phyloP scores from a whole-genome alignment of 805 yeast genomes.

The Candida maris region DNA sequence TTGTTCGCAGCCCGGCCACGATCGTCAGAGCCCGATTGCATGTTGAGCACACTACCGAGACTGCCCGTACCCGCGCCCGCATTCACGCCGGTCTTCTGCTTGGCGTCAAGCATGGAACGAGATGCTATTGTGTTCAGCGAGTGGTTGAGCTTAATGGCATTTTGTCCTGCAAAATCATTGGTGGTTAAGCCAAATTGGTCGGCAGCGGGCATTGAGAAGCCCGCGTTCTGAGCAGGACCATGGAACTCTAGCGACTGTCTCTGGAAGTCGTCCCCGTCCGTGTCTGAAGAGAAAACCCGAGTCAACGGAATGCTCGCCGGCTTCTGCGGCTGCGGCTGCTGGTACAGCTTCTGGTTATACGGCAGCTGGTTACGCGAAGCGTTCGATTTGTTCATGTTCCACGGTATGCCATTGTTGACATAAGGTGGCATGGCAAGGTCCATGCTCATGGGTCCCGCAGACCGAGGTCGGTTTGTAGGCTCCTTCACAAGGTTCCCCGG shows the following conservation, averaged over 20 bases:
- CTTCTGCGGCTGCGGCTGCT: conserved; percentile 4
- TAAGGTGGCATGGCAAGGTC: conserved; percentile 15
- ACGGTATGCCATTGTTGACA: conserved; percentile 3
- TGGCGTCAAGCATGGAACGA: conserved; percentile 22
- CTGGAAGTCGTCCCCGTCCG: conserved; percentile 20
- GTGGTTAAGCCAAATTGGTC: conserved; percentile 15
- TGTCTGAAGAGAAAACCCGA: conserved; percentile 29
- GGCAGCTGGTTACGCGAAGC: conserved; percentile 5
- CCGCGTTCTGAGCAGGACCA: conserved; percentile 8
- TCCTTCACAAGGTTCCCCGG: conserved; percentile 10
- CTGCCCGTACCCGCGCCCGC: conserved; percentile 5
- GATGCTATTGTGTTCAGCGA: conserved; percentile 27
- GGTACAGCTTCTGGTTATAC: conserved; percentile 8
- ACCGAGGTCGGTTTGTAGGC: conserved; percentile 37
- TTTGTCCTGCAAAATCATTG: conserved; percentile 24
- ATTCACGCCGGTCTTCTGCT: conserved; percentile 14
- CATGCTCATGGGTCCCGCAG: conserved; percentile 40
- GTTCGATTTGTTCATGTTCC: neutral
- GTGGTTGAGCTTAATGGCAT: conserved; percentile 27
- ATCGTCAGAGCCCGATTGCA: conserved; percentile 15
- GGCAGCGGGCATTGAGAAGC: neutral
- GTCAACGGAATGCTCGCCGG: conserved; percentile 15
- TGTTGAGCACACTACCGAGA: conserved; percentile 11
- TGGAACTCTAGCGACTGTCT: conserved; percentile 19
- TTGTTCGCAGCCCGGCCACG: conserved; percentile 19